phyloP scores from a whole-genome alignment of 2,329 filamentous ascomycete species.

The Aspergillus quadrilineatus region DNA sequence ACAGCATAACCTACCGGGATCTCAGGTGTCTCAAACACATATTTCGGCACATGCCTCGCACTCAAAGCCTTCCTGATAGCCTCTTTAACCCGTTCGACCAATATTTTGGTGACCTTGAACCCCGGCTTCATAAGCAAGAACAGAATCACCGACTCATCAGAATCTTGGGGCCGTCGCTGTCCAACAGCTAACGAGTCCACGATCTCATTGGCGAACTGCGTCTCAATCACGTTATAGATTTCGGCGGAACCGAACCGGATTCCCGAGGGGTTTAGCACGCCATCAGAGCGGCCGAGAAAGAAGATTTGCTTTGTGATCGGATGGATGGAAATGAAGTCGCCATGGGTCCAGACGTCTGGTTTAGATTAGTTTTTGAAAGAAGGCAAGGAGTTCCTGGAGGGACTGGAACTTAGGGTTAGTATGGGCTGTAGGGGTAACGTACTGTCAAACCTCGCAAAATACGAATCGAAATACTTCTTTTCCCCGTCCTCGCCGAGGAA shows the following conservation, averaged over 20 bases:
- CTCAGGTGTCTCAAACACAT: constrained; percentile 75
- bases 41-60: constrained; percentile 73
- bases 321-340: constrained; percentile 73
- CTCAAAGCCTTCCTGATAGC: constrained; percentile 67
- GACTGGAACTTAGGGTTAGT: background rate
- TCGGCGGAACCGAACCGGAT: constrained; percentile 81
- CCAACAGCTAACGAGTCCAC: constrained; percentile 78
- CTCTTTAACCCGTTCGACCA: constrained; percentile 62
- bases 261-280: constrained; percentile 75
- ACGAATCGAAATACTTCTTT: constrained; percentile 53
- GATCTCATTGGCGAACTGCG: constrained; percentile 60
- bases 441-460: constrained; percentile 61
- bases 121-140: constrained; percentile 63
- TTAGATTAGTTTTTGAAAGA: background rate
- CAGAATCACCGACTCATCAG: constrained; percentile 59
- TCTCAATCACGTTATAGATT: constrained; percentile 68
- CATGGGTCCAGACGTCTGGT: constrained; percentile 60
- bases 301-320: constrained; percentile 60
- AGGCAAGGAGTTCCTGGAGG: background rate
- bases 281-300: constrained; percentile 55
- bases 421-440: background rate
- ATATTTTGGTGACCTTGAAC: constrained; percentile 50
- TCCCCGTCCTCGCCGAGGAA: constrained; percentile 59
- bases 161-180: constrained; percentile 63
- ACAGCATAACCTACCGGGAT: constrained; percentile 64